Evolutionary conservation across 2,329 filamentous ascomycete genomes (phyloP).

Genomic region (Blastomyces emzantsi): DNA sequence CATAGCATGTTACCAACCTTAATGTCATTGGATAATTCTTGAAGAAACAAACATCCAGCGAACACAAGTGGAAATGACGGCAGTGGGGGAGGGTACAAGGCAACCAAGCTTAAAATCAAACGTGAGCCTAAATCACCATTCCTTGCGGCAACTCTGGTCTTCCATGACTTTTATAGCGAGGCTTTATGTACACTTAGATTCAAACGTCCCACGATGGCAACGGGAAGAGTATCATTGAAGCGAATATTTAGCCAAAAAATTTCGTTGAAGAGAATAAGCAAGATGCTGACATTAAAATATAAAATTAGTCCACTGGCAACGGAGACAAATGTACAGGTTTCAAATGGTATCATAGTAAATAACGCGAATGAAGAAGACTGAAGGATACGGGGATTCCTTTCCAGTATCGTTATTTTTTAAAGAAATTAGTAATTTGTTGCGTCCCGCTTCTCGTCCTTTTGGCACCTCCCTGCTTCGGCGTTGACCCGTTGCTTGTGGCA

Average conservation of each 20-base stretch:
- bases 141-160: background rate
- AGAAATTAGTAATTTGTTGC: conserved; percentile 45
- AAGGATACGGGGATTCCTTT: background rate
- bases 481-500: conserved; percentile 48
- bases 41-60: background rate
- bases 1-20: background rate
- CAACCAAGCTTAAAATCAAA: background rate
- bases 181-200: background rate
- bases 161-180: background rate
- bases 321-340: background rate
- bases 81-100: background rate
- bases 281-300: background rate
- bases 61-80: background rate
- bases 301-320: background rate
- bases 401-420: conserved; percentile 26
- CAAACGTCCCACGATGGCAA: background rate
- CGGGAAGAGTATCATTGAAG: background rate
- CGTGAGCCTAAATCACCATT: background rate
- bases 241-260: background rate
- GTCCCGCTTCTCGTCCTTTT: conserved; percentile 42
- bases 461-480: conserved; percentile 35
- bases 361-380: background rate
- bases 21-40: background rate
- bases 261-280: background rate
- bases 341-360: conserved; percentile 5